Percentiles rank a stretch among this genome's conserved stretches.
Conservation (phyloP, 345 rosid species). For the Carallia brachiata region DNA sequence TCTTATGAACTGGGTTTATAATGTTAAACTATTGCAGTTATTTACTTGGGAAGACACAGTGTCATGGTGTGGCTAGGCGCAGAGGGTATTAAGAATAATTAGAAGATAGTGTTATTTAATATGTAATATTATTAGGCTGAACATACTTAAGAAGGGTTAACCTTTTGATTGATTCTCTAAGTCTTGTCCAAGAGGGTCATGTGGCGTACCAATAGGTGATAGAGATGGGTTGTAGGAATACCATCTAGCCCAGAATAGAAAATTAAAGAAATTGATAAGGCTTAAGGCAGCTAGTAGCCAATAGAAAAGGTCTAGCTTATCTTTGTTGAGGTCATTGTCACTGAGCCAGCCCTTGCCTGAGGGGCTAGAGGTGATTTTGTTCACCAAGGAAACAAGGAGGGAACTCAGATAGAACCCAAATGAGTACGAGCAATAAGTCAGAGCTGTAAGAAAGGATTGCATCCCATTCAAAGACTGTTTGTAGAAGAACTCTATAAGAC, state of each 20-base stretch:
- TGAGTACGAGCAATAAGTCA: constrained; percentile 63
- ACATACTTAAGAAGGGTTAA: constrained; percentile 9
- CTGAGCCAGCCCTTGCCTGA: constrained; percentile 57
- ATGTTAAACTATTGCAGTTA: not conserved
- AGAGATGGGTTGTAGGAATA: constrained; percentile 47
- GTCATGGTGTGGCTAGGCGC: not conserved
- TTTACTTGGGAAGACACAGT: not conserved
- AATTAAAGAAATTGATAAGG: constrained; percentile 49
- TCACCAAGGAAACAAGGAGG: constrained; percentile 54
- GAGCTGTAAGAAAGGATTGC: constrained; percentile 62
- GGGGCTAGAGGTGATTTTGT: constrained; percentile 41
- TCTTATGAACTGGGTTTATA: not conserved
- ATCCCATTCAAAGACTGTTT: constrained; percentile 58
- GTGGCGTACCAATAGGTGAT: constrained; percentile 14
- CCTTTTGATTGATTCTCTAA: constrained; percentile 36
- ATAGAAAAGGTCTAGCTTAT: constrained; percentile 61
- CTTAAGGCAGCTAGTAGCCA: constrained; percentile 65
- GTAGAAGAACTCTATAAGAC: constrained; percentile 71
- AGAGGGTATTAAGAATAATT: not conserved
- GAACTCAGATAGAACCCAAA: constrained; percentile 71
- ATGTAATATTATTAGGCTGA: not conserved
- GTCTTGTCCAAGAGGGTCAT: constrained; percentile 25
- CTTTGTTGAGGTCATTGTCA: constrained; percentile 50
- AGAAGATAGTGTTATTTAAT: constrained; percentile 8
- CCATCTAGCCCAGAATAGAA: constrained; percentile 57